phyloP scores from a whole-genome alignment of 2,329 filamentous ascomycete genomes.

The Fusarium dlaminii region DNA sequence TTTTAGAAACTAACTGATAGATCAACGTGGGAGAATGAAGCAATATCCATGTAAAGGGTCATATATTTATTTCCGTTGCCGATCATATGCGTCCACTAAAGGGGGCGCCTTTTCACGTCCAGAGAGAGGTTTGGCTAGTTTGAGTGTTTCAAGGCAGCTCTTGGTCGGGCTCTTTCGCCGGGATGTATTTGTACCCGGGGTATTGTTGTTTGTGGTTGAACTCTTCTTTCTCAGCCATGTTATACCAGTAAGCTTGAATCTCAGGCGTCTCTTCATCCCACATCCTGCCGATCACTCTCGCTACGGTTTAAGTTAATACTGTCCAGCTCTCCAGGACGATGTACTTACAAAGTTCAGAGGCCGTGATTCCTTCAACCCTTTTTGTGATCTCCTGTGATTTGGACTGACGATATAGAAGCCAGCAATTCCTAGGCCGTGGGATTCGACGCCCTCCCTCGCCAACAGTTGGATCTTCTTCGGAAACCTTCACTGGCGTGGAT shows the following conservation, averaged over 20 bases:
- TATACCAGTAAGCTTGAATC: slow-evolving; percentile 37
- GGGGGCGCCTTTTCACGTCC: background rate
- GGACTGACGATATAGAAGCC: slow-evolving; percentile 48
- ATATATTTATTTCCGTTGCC: background rate
- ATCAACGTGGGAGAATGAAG: background rate
- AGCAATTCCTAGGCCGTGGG: slow-evolving; percentile 46
- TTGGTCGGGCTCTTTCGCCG: background rate
- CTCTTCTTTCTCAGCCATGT: slow-evolving; percentile 38
- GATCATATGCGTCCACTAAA: background rate
- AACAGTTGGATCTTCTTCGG: background rate
- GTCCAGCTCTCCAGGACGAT: background rate
- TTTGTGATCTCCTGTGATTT: slow-evolving; percentile 39
- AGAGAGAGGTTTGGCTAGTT: background rate
- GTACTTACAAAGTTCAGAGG: slow-evolving; percentile 46
- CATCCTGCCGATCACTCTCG: slow-evolving; percentile 38
- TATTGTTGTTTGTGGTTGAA: slow-evolving; percentile 42
- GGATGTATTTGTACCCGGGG: slow-evolving; percentile 34
- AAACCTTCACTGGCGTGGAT: background rate
- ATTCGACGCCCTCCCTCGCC: slow-evolving; percentile 20
- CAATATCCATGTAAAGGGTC: background rate
- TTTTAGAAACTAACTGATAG: background rate
- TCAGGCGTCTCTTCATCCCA: slow-evolving; percentile 43
- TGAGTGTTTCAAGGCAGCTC: background rate
- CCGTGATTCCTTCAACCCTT: slow-evolving; percentile 39
- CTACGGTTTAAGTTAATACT: slow-evolving; percentile 29